phyloP scores from a whole-genome alignment of 129 eudicot genomes.

The Chrysanthemum seticuspe region DNA sequence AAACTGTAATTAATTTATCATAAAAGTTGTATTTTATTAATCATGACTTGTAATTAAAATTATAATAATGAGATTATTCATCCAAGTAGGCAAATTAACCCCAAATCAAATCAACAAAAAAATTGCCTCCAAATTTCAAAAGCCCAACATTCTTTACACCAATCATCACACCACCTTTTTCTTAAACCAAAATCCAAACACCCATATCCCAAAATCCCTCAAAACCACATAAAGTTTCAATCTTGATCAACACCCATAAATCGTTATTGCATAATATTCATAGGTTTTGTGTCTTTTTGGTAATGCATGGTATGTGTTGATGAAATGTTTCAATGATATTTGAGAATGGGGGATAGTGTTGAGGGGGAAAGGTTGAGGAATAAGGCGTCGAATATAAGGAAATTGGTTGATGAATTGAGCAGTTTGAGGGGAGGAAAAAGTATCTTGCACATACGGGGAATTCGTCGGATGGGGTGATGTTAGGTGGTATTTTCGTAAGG shows the following conservation, averaged over 20 bases:
- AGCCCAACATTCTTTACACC: conserved; percentile 5
- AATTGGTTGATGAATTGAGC: conserved; percentile 81
- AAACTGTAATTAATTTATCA: too few relatives aligned
- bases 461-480: conserved; percentile 94
- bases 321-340: conserved; percentile 24
- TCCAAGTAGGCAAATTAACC: too few relatives aligned
- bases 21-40: too few relatives aligned
- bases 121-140: too few relatives aligned
- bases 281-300: not conserved
- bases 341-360: conserved; percentile 31
- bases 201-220: not conserved
- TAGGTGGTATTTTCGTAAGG: conserved; percentile 91
- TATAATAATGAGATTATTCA: too few relatives aligned
- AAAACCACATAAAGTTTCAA: too few relatives aligned
- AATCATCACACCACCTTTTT: conserved; percentile 17
- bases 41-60: too few relatives aligned
- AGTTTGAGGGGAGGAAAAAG: conserved; percentile 85
- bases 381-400: conserved; percentile 73
- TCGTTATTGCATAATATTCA: too few relatives aligned
- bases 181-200: not conserved
- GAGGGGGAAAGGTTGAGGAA: conserved; percentile 59
- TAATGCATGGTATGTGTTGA: conserved; percentile 13
- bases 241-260: too few relatives aligned
- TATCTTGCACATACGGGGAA: conserved; percentile 84
- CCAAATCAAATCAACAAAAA: too few relatives aligned